Base-by-base conservation (phyloP, 768 basidiomycete genomes). In the Galerina sulciceps region DNA sequence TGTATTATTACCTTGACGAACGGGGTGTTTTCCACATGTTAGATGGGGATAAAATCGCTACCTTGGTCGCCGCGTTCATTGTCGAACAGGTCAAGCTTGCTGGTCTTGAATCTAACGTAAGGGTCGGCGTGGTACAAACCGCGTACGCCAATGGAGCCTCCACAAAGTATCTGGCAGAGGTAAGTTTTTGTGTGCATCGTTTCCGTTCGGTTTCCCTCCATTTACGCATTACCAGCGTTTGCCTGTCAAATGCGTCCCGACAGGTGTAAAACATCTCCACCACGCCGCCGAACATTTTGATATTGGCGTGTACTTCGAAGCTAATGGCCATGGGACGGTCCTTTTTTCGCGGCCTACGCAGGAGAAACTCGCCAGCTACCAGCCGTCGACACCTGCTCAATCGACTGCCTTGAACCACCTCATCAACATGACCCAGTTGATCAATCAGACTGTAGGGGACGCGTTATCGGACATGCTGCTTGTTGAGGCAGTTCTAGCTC, bases 231-330 rank as follows among this genome's bases (percentile, higher is more conserved):
- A 18, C n/a, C 17, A 97, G 94, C 88, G 92, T 50, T 83, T 99
- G 35, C 96, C 97, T 38, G 94, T 99, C 20, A 89, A 88, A 68
- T 99, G 97, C 70, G 95, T 96, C 6, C 81, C 94, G 2, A 99
- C 97, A 14, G 97, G 97, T 23, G 97, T 99, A 59, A 99, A 99
- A 74, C 92, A 99, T 71, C 85, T 99, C 47, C 97, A 99, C 71
- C 96, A 98, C 69, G 97, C 96, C 14, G 97, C 97, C 10, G 93
- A 96, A 67, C 85, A 88, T 67, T 99, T 89, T 74, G 85, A 94
- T 69, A 83, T 99, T 55, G 97, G 97, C n/a, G 93, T 99, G 44
- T 99, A 99, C 76, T 99, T 99, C 67, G 97, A 99, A 73, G 97
- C 97, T 35, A 99, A 99, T 71, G 97, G 97, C 2, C 97, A 99